Evolutionary conservation across 2,329 filamentous ascomycete genomes (phyloP).

Genomic region (Pseudogymnoascus sp.): DNA sequence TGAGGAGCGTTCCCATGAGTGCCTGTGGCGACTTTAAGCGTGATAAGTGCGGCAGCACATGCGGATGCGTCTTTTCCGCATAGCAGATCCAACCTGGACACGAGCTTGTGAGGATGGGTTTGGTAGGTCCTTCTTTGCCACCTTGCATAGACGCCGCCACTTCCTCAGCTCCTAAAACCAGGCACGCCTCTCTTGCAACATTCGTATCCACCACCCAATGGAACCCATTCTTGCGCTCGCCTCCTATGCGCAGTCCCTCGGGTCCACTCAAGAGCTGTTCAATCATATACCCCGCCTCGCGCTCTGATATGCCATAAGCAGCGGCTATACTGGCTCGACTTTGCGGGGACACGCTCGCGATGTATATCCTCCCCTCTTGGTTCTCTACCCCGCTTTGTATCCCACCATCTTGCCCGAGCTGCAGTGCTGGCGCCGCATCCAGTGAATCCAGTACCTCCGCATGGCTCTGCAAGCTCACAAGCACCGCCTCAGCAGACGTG

Average conservation of each 20-base stretch:
- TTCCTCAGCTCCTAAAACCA: slow-evolving; percentile 73
- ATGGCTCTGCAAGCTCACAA: slow-evolving; percentile 90
- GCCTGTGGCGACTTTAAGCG: slow-evolving; percentile 91
- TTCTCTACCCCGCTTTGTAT: slow-evolving; percentile 35
- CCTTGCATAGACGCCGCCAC: slow-evolving; percentile 38
- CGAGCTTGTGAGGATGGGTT: slow-evolving; percentile 73
- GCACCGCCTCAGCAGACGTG: slow-evolving; percentile 92
- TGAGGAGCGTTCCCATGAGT: slow-evolving; percentile 79
- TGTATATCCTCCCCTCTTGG: slow-evolving; percentile 63
- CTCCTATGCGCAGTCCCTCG: slow-evolving; percentile 59
- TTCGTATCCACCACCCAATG: slow-evolving; percentile 90
- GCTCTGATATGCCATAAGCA: slow-evolving; percentile 65
- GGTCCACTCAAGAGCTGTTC: slow-evolving; percentile 67
- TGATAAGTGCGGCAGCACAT: slow-evolving; percentile 85
- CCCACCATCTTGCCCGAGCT: slow-evolving; percentile 12
- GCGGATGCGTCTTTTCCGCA: slow-evolving; percentile 93
- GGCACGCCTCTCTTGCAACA: slow-evolving; percentile 66
- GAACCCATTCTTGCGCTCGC: slow-evolving; percentile 67
- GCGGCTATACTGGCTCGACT: slow-evolving; percentile 81
- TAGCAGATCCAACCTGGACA: slow-evolving; percentile 99
- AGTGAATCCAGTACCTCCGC: slow-evolving; percentile 79
- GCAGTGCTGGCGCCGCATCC: slow-evolving; percentile 51
- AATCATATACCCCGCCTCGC: slow-evolving; percentile 72
- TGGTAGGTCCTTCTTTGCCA: slow-evolving; percentile 23
- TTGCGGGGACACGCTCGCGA: slow-evolving; percentile 90